Percentiles rank a stretch among this genome's conserved stretches.
phyloP scores from a whole-genome alignment of 1,139 yeast species.

The Sugiyamaella novakii region DNA sequence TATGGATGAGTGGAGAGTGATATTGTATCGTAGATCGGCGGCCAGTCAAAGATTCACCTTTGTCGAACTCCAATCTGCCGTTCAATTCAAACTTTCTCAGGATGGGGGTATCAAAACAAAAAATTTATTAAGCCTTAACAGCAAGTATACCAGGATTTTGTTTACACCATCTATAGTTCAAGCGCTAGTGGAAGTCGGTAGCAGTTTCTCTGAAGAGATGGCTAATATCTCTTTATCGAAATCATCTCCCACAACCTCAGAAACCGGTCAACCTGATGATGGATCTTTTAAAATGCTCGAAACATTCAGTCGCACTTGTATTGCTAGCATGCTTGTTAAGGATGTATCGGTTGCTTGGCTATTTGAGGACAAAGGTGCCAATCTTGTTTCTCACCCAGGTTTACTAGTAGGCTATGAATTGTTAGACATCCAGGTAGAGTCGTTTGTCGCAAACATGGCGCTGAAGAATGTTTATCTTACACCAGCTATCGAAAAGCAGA shows the following conservation, averaged over 20 bases:
- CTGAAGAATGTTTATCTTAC: constrained; percentile 43
- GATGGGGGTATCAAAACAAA: constrained; percentile 10
- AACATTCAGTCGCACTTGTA: constrained; percentile 14
- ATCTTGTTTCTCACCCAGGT: constrained; percentile 50
- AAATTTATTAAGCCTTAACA: constrained; percentile 12
- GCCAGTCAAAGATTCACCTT: constrained; percentile 2
- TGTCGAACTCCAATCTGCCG: constrained; percentile 4
- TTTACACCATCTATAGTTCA: constrained; percentile 15
- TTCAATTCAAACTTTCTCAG: constrained; percentile 9
- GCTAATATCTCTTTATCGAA: not conserved
- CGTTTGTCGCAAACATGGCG: constrained; percentile 38
- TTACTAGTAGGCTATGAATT: constrained; percentile 72
- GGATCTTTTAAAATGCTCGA: constrained; percentile 3
- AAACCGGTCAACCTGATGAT: not conserved
- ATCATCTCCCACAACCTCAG: not conserved
- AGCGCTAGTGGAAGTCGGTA: constrained; percentile 8
- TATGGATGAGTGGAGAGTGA: constrained; percentile 14
- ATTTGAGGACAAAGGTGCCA: constrained; percentile 48
- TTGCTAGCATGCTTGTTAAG: constrained; percentile 63
- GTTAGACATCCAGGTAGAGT: constrained; percentile 30
- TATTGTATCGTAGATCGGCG: constrained; percentile 1
- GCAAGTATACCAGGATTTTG: constrained; percentile 12
- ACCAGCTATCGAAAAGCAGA: constrained; percentile 33
- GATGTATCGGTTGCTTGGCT: constrained; percentile 79
- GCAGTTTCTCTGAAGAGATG: constrained; percentile 11